Conservation (phyloP, 2,329 filamentous ascomycete genomes). For the Cladophialophora yegresii region DNA sequence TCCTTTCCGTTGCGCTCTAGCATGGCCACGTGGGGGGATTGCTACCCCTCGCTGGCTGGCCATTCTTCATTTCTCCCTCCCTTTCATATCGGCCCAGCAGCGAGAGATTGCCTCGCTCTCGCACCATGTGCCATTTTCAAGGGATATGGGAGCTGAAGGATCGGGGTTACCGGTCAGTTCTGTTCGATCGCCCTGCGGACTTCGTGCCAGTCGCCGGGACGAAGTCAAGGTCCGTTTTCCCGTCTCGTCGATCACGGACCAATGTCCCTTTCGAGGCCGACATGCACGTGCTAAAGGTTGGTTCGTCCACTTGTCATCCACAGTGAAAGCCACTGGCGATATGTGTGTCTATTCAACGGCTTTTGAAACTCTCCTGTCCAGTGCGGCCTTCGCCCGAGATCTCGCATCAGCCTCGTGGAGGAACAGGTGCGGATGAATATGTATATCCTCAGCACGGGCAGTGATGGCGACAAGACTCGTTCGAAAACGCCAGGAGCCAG, state of each 20-base stretch:
- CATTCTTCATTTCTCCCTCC: neutral
- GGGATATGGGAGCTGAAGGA: neutral
- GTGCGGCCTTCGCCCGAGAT: conserved; percentile 22
- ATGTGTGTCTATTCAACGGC: neutral
- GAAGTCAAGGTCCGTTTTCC: conserved; percentile 7
- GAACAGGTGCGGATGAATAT: neutral
- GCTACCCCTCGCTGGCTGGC: neutral
- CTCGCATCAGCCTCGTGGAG: neutral
- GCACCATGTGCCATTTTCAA: neutral
- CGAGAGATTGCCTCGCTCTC: neutral
- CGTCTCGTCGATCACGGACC: neutral
- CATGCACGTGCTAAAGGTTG: conserved; percentile 15
- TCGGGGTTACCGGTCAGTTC: neutral
- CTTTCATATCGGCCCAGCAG: conserved; percentile 2
- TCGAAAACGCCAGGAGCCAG: neutral
- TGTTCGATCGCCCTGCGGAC: conserved; percentile 4
- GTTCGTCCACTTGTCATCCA: conserved; percentile 18
- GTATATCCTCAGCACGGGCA: neutral
- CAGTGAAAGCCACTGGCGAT: neutral
- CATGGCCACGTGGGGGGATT: neutral
- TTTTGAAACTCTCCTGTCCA: no score
- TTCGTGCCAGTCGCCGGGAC: conserved; percentile 8
- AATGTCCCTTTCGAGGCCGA: conserved; percentile 1
- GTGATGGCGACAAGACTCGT: neutral
- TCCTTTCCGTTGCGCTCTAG: neutral